phyloP scores from a whole-genome alignment of 768 basidiomycete genomes.

The Dacryopinax primogenitus region DNA sequence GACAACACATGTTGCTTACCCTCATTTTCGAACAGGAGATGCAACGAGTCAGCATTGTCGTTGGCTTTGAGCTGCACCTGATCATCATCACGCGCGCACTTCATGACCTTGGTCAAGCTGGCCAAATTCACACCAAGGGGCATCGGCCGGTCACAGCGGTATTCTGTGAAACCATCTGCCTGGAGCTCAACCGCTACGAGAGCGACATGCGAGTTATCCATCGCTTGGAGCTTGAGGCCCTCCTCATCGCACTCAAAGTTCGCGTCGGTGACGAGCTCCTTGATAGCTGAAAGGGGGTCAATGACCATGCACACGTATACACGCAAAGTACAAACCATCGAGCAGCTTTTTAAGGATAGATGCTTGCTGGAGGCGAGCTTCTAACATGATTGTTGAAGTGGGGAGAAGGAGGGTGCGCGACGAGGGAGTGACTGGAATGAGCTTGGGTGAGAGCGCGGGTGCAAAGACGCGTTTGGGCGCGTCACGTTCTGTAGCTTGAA shows the following conservation, averaged over 20 bases:
- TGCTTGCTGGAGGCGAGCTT: slow-evolving; percentile 83
- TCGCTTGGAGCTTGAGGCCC: slow-evolving; percentile 88
- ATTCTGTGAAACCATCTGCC: slow-evolving; percentile 66
- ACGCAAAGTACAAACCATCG: slow-evolving; percentile 48
- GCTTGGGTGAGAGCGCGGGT: neutral
- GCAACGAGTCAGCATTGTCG: slow-evolving; percentile 80
- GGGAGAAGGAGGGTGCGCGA: neutral
- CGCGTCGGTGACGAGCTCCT: slow-evolving; percentile 93
- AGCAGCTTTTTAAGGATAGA: slow-evolving; percentile 83
- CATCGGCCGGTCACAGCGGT: slow-evolving; percentile 91
- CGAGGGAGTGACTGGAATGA: neutral
- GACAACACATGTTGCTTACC: no score
- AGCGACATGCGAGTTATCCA: slow-evolving; percentile 99
- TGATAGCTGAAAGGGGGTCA: slow-evolving; percentile 55
- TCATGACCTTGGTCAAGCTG: slow-evolving; percentile 86
- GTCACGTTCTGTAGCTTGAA: slow-evolving; percentile 1
- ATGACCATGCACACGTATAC: neutral
- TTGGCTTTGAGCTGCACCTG: slow-evolving; percentile 78
- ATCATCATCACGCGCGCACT: slow-evolving; percentile 95
- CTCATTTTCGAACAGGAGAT: slow-evolving; percentile 79
- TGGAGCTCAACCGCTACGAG: slow-evolving; percentile 80
- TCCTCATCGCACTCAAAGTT: slow-evolving; percentile 97
- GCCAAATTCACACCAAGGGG: slow-evolving; percentile 77
- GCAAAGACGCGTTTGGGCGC: slow-evolving; percentile 1
- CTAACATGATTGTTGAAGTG: slow-evolving; percentile 45